These are phyloP conservation scores for Penicillium cataractarum DNA, from an alignment of 495 filamentous ascomycete species.

Conservation along the genomic window DNA sequence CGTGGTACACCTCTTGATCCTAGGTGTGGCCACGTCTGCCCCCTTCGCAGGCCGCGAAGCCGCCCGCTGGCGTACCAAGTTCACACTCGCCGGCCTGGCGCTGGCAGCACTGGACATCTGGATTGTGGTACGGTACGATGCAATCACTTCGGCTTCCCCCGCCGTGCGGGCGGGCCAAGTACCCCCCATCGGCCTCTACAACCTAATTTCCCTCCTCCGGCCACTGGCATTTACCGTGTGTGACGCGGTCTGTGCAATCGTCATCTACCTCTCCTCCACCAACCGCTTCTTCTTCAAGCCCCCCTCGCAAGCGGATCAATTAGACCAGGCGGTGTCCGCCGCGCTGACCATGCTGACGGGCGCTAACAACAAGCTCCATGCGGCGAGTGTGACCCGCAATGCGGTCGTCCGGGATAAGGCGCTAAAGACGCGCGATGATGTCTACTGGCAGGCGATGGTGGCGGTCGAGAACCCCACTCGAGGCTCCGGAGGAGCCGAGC, in stretches of 20 bases:
- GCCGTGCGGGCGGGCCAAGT: conserved; percentile 41
- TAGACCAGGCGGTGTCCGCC: conserved; percentile 43
- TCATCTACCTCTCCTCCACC: conserved; percentile 76
- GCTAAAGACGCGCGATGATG: conserved; percentile 57
- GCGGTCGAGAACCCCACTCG: conserved; percentile 39
- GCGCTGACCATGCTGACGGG: conserved; percentile 47
- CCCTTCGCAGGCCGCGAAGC: conserved; percentile 59
- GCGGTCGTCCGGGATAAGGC: conserved; percentile 59
- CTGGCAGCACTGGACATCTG: conserved; percentile 69
- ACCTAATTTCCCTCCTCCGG: conserved; percentile 64
- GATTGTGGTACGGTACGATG: conserved; percentile 62
- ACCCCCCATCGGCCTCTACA: conserved; percentile 60
- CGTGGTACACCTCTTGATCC: conserved; percentile 68
- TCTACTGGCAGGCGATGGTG: conserved; percentile 60
- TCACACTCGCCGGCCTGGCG: conserved; percentile 63
- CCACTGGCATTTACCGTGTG: conserved; percentile 59
- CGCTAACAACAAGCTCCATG: conserved; percentile 53
- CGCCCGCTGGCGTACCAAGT: conserved; percentile 67
- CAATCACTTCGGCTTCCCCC: conserved; percentile 48
- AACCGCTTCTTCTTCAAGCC: conserved; percentile 68
- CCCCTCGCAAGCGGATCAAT: conserved; percentile 49
- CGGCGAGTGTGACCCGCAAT: conserved; percentile 58
- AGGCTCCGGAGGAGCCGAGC: conserved; percentile 26
- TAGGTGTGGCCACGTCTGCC: conserved; percentile 66
- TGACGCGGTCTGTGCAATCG: conserved; percentile 60